Base-by-base conservation (phyloP, 306 rosid genomes). In the Betula pendula region DNA sequence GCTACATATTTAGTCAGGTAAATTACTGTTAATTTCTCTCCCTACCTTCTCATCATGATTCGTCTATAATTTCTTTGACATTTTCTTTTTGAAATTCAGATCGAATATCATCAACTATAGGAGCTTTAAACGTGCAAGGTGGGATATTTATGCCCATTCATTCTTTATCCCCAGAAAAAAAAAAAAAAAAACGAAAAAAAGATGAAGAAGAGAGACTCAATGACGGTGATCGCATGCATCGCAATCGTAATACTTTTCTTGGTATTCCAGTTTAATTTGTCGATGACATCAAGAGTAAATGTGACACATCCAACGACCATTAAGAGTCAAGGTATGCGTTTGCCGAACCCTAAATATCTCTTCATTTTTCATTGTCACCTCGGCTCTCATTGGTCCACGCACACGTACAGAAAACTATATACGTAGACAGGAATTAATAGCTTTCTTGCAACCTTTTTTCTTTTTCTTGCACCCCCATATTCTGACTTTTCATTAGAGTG, bases 161-260 rank as follows among this genome's bases (percentile, higher is more conserved):
- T n/a, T n/a, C n/a, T n/a, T n/a, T n/a, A n/a, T n/a, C n/a, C n/a
- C n/a, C n/a, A n/a, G n/a, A n/a, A n/a, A n/a, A n/a, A n/a, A n/a
- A n/a, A n/a, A n/a, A n/a, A n/a, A n/a, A n/a, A n/a, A n/a, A n/a
- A n/a, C n/a, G n/a, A n/a, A n/a, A n/a, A n/a, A n/a, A n/a, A n/a
- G n/a, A n/a, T n/a, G 71, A 78, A 6, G 76, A 81, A 44, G 73
- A 65, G 42, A 81, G 29, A 75, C 25, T 78, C 75, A 11, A 60
- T 27, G 48, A 40, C 40, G 35, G 27, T 45, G 38, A 66, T 79
- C 4, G 2, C 69, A 10, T 31, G 71, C 55, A 1, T 73, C 31
- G 60, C 69, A 16, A 25, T 82, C 5, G 53, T 76, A 47, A 12
- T 82, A 24, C 4, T 63, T 58, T 22, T 73, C 60, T 38, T 62